These are phyloP conservation scores for Termitomyces sp. DNA, from an alignment of 768 basidiomycete genomes.

Conservation along the genomic window DNA sequence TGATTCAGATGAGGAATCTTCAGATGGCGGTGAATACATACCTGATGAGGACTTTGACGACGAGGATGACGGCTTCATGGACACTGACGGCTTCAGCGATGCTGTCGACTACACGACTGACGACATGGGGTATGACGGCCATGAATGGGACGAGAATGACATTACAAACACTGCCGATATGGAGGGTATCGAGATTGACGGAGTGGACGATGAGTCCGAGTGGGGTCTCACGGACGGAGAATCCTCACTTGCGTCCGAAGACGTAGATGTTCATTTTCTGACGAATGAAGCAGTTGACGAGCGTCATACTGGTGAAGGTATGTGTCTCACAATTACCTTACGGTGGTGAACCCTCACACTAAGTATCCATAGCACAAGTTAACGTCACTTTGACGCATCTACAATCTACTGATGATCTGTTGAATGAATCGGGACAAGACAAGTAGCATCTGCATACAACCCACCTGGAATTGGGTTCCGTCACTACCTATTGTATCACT, in stretches of 20 bases:
- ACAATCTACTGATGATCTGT: background rate
- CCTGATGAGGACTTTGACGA: slow-evolving; percentile 51
- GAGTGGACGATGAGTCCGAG: slow-evolving; percentile 28
- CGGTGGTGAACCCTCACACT: background rate
- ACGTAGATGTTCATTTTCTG: slow-evolving; percentile 13
- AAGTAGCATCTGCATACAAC: background rate
- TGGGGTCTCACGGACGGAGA: slow-evolving; percentile 43
- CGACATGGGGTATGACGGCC: slow-evolving; percentile 29
- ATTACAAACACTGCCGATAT: slow-evolving; percentile 15
- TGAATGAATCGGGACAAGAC: slow-evolving; percentile 7
- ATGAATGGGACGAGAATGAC: slow-evolving; percentile 18
- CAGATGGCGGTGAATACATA: slow-evolving; percentile 65
- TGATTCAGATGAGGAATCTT: slow-evolving; percentile 61
- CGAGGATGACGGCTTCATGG: slow-evolving; percentile 43
- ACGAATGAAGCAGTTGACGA: slow-evolving; percentile 13
- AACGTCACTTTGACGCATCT: slow-evolving; percentile 3
- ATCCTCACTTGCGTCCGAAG: slow-evolving; percentile 25
- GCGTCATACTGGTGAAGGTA: slow-evolving; percentile 12
- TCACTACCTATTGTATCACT: slow-evolving; percentile 6
- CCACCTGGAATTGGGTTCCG: background rate
- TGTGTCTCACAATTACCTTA: slow-evolving; percentile 6
- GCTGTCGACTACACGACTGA: slow-evolving; percentile 36
- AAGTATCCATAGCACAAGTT: background rate
- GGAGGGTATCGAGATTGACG: slow-evolving; percentile 14
- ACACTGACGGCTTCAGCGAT: slow-evolving; percentile 39